Conservation (phyloP, 192 early-diverging fungal genomes). For the Geosiphon pyriformis region DNA sequence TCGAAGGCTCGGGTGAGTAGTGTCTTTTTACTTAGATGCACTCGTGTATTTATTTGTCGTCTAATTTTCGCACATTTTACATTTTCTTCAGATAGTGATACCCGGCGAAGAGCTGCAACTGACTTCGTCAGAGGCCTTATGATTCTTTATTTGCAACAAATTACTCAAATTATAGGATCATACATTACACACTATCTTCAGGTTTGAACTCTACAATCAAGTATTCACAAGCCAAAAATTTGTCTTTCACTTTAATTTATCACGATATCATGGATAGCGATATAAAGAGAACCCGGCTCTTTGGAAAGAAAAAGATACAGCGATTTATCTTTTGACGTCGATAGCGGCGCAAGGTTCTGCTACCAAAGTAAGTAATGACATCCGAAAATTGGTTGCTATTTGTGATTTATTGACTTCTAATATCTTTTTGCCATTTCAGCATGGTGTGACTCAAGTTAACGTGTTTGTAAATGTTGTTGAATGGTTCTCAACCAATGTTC, state of each 20-base stretch:
- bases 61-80: not conserved
- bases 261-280: too few relatives aligned
- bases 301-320: conserved; percentile 96
- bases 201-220: conserved; percentile 3
- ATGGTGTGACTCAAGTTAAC: conserved; percentile 84
- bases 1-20: conserved; percentile 75
- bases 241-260: too few relatives aligned
- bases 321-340: conserved; percentile 86
- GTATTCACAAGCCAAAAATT: too few relatives aligned
- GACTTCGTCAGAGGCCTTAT: conserved; percentile 90
- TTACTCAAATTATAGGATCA: conserved; percentile 73
- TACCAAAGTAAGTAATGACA: conserved; percentile 54
- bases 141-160: conserved; percentile 79
- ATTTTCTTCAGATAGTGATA: conserved; percentile 64
- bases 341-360: conserved; percentile 77
- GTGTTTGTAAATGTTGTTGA: conserved; percentile 75
- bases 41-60: not conserved
- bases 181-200: conserved; percentile 70
- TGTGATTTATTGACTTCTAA: too few relatives aligned
- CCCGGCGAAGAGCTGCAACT: conserved; percentile 85
- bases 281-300: conserved; percentile 69
- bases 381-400: too few relatives aligned
- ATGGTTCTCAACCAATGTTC: conserved; percentile 77
- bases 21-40: not conserved
- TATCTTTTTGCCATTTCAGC: conserved; percentile 29